Evolutionary conservation across 495 filamentous ascomycete genomes (phyloP).

Genomic region (Cetradonia linearis): DNA sequence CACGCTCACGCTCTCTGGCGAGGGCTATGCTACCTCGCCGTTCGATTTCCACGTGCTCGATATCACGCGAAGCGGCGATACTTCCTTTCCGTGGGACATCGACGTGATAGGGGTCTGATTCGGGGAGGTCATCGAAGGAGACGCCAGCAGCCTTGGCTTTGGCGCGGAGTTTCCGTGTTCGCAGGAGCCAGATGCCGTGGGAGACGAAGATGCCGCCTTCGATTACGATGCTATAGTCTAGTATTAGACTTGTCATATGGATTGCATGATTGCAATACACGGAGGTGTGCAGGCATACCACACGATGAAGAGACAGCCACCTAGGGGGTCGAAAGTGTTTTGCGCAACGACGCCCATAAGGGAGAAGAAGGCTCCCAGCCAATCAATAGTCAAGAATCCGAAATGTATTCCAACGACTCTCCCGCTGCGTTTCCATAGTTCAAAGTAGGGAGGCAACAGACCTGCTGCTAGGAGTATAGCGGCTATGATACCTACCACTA

Average conservation of each 20-base stretch:
- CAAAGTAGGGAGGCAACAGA: slow-evolving; percentile 59
- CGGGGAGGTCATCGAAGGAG: slow-evolving; percentile 55
- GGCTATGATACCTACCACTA: slow-evolving; percentile 50
- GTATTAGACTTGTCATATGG: slow-evolving; percentile 23
- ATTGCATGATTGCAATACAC: not conserved
- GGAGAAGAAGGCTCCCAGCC: slow-evolving; percentile 62
- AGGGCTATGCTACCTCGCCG: slow-evolving; percentile 7
- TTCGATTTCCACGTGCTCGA: slow-evolving; percentile 6
- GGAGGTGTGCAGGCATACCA: slow-evolving; percentile 38
- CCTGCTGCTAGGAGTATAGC: slow-evolving; percentile 50
- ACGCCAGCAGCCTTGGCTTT: slow-evolving; percentile 46
- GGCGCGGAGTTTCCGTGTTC: slow-evolving; percentile 48
- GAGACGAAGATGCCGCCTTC: slow-evolving; percentile 61
- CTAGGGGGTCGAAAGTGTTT: slow-evolving; percentile 58
- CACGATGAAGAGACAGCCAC: slow-evolving; percentile 58
- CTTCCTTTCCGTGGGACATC: slow-evolving; percentile 3
- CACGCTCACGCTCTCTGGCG: not conserved
- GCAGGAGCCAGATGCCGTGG: slow-evolving; percentile 56
- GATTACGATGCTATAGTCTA: slow-evolving; percentile 38
- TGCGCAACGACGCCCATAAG: slow-evolving; percentile 57
- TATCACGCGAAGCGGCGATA: slow-evolving; percentile 5
- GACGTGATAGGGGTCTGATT: slow-evolving; percentile 22
- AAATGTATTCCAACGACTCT: slow-evolving; percentile 60
- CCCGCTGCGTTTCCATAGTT: slow-evolving; percentile 60
- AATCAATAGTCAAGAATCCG: slow-evolving; percentile 61